phyloP scores from a whole-genome alignment of 768 basidiomycete genomes.

The Pisolithus albus region DNA sequence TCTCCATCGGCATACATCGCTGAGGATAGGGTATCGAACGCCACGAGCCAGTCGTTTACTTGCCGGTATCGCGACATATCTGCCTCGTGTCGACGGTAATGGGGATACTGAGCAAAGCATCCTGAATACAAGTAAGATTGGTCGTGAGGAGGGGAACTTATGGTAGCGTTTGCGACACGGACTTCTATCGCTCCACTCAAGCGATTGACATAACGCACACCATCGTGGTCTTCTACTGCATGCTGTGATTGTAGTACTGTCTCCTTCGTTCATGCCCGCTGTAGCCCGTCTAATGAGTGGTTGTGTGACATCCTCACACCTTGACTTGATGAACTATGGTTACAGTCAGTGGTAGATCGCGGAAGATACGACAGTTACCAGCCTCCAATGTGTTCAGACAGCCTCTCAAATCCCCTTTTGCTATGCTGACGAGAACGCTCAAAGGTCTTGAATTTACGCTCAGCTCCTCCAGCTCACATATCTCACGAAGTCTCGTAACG shows the following conservation, averaged over 20 bases:
- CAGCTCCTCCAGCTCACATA: slow-evolving; percentile 77
- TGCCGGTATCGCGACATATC: slow-evolving; percentile 66
- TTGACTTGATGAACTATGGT: slow-evolving; percentile 78
- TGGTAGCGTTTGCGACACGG: slow-evolving; percentile 70
- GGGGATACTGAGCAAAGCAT: slow-evolving; percentile 90
- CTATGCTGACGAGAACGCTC: slow-evolving; percentile 76
- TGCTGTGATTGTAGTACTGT: slow-evolving; percentile 62
- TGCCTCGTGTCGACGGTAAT: slow-evolving; percentile 71
- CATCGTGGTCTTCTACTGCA: slow-evolving; percentile 66
- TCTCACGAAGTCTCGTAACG: slow-evolving; percentile 76
- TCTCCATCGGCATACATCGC: slow-evolving; percentile 76
- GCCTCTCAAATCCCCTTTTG: slow-evolving; percentile 86
- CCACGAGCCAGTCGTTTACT: slow-evolving; percentile 76
- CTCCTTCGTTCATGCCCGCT: slow-evolving; percentile 91
- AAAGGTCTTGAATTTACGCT: slow-evolving; percentile 75
- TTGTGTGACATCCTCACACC: slow-evolving; percentile 71
- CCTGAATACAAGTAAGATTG: slow-evolving; percentile 37
- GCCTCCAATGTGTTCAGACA: slow-evolving; percentile 95
- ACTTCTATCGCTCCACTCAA: slow-evolving; percentile 73
- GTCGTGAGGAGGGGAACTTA: background rate
- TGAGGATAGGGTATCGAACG: slow-evolving; percentile 68
- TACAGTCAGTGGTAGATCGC: slow-evolving; percentile 1
- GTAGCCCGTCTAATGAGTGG: slow-evolving; percentile 71
- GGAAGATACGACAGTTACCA: slow-evolving; percentile 8
- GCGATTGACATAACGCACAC: slow-evolving; percentile 71